These are phyloP conservation scores for Oryza glumipatula DNA, from an alignment of 176 grass and related monocot species.

Conservation along the genomic window DNA sequence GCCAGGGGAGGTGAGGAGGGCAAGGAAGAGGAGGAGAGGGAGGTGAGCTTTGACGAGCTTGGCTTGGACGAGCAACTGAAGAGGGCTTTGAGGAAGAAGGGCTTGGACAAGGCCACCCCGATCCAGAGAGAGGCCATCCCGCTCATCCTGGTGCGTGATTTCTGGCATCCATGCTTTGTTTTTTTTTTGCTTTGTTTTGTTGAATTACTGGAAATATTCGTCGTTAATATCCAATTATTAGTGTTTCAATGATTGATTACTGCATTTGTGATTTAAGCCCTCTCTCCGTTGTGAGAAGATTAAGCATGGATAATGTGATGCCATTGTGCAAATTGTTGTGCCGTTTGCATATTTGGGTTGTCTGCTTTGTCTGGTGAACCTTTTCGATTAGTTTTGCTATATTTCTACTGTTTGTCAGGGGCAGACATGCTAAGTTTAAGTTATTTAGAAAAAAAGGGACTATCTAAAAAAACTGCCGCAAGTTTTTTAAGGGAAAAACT, in stretches of 20 bases:
- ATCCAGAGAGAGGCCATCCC: conserved; percentile 92
- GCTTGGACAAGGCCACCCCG: conserved; percentile 58
- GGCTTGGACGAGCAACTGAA: conserved; percentile 83
- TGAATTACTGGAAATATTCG: conserved; percentile 1
- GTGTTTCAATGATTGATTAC: background rate
- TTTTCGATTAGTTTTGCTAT: background rate
- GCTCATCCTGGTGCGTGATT: conserved; percentile 65
- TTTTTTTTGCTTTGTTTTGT: background rate
- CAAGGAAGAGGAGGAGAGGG: conserved; percentile 49
- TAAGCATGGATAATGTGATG: background rate
- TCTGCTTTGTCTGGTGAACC: background rate
- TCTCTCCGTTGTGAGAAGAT: background rate
- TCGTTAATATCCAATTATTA: background rate
- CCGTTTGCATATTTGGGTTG: background rate
- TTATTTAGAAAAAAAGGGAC: background rate
- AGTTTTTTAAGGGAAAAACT: too few relatives aligned
- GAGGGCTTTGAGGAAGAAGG: conserved; percentile 85
- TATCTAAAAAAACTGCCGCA: too few relatives aligned
- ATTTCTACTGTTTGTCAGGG: background rate
- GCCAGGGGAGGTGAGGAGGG: background rate
- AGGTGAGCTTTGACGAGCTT: conserved; percentile 70
- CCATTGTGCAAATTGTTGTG: background rate
- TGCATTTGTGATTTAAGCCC: background rate
- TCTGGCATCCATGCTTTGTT: background rate
- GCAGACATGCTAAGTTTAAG: conserved; percentile 8